phyloP scores from a whole-genome alignment of 2,329 filamentous ascomycete species.

The Domatiomyces catenatus region DNA sequence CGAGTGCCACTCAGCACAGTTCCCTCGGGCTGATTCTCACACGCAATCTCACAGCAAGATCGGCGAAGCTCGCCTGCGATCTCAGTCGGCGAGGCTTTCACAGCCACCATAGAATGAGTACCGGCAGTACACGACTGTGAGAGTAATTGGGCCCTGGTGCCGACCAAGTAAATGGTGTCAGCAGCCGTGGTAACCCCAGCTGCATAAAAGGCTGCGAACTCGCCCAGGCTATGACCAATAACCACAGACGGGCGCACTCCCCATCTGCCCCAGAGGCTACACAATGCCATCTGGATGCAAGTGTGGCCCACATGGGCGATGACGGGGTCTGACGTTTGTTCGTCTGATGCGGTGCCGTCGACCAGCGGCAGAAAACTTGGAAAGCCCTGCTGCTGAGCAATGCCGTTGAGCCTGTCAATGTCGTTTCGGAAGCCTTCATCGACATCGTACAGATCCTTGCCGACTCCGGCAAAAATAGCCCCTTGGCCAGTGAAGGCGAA shows the following conservation, averaged over 20 bases:
- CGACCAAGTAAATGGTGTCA: slow-evolving; percentile 20
- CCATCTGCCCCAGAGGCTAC: slow-evolving; percentile 20
- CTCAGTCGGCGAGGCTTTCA: slow-evolving; percentile 27
- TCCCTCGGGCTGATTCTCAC: slow-evolving; percentile 60
- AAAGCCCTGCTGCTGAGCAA: slow-evolving; percentile 20
- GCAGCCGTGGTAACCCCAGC: slow-evolving; percentile 17
- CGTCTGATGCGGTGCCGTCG: slow-evolving; percentile 14
- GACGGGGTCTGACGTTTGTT: slow-evolving; percentile 16
- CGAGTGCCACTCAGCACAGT: slow-evolving; percentile 56
- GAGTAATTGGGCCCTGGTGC: slow-evolving; percentile 46
- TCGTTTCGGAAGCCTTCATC: slow-evolving; percentile 19
- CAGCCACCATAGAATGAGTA: slow-evolving; percentile 52
- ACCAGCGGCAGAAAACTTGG: slow-evolving; percentile 20
- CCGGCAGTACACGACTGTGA: slow-evolving; percentile 48
- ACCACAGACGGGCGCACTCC: slow-evolving; percentile 15
- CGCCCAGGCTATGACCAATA: slow-evolving; percentile 21
- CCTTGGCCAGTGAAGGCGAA: slow-evolving; percentile 29
- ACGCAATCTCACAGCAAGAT: slow-evolving; percentile 39
- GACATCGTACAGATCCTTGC: slow-evolving; percentile 19
- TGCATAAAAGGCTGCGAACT: slow-evolving; percentile 20
- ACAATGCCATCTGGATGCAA: slow-evolving; percentile 29
- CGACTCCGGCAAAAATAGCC: slow-evolving; percentile 18
- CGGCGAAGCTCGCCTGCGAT: slow-evolving; percentile 23
- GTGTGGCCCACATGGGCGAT: slow-evolving; percentile 26
- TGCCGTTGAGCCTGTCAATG: slow-evolving; percentile 21